phyloP scores from a whole-genome alignment of 2,329 filamentous ascomycete genomes.

The Pseudopithomyces chartarum region DNA sequence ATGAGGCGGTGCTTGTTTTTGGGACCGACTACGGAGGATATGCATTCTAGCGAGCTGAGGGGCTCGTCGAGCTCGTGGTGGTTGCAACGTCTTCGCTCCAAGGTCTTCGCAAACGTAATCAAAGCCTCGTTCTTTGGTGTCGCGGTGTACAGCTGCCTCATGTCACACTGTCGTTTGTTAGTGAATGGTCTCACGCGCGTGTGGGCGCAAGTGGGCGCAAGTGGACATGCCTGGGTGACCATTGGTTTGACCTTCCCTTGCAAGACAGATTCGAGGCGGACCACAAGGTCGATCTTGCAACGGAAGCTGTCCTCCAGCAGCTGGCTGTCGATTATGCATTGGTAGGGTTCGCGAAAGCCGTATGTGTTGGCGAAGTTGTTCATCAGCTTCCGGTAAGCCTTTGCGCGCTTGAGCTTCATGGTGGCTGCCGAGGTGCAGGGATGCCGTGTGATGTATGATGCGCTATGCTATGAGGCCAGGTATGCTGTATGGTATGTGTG shows the following conservation, averaged over 20 bases:
- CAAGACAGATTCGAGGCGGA: constrained; percentile 77
- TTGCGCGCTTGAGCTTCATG: constrained; percentile 42
- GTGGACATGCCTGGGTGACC: constrained; percentile 48
- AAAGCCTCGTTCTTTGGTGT: constrained; percentile 61
- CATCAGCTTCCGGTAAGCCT: constrained; percentile 87
- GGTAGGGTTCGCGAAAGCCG: constrained; percentile 91
- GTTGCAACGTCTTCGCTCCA: constrained; percentile 77
- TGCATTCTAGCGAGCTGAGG: constrained; percentile 70
- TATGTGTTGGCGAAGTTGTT: constrained; percentile 82
- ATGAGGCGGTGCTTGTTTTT: constrained; percentile 86
- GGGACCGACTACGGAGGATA: constrained; percentile 76
- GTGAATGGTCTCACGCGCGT: constrained; percentile 46
- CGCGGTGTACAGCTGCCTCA: constrained; percentile 75
- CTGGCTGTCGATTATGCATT: constrained; percentile 76
- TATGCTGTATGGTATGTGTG: no score
- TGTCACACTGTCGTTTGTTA: constrained; percentile 65
- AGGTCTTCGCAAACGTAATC: constrained; percentile 75
- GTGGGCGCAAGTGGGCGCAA: no score
- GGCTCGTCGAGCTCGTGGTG: constrained; percentile 78
- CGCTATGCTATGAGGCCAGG: no score
- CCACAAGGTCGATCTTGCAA: constrained; percentile 85
- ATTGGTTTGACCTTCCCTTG: constrained; percentile 85
- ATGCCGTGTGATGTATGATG: no score
- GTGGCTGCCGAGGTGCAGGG: no score
- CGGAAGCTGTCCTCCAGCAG: constrained; percentile 80